Percentiles rank a stretch among this genome's conserved stretches.
Conservation (phyloP, 139 green algal genomes). For the Eudorina sp. region DNA sequence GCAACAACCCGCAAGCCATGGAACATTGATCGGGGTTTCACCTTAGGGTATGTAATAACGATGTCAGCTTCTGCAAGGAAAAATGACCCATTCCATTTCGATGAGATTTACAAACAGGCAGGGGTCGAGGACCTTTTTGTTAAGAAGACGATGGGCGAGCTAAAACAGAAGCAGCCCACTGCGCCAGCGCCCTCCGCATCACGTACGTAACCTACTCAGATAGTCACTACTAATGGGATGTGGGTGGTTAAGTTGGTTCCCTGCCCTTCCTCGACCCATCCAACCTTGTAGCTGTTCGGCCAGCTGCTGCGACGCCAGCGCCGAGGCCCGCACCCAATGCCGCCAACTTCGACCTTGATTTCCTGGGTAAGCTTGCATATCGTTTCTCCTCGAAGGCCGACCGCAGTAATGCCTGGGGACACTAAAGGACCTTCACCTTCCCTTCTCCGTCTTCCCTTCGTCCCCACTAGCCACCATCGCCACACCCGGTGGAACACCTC, state of each 20-base stretch:
- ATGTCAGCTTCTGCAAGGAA: conserved; percentile 11
- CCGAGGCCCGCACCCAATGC: background rate
- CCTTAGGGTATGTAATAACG: too few relatives aligned
- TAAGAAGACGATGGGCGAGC: conserved; percentile 60
- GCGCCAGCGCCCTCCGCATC: background rate
- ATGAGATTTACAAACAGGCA: conserved; percentile 60
- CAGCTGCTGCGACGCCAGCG: background rate
- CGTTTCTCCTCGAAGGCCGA: background rate
- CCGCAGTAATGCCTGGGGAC: too few relatives aligned
- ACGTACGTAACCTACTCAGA: background rate
- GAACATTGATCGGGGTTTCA: too few relatives aligned
- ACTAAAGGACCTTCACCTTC: too few relatives aligned
- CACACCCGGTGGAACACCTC: background rate
- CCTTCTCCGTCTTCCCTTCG: background rate
- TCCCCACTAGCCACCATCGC: conserved; percentile 7
- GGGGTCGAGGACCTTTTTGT: conserved; percentile 58
- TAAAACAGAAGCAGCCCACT: conserved; percentile 43
- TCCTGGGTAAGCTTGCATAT: conserved; percentile 10
- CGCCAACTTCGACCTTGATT: conserved; percentile 22
- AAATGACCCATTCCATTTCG: conserved; percentile 59
- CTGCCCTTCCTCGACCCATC: background rate
- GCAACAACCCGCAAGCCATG: too few relatives aligned
- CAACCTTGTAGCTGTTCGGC: conserved; percentile 21
- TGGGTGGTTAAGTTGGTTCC: background rate
- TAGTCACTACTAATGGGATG: background rate